A percentile compares a stretch with the other conserved stretches of the same genome.
Conservation (phyloP, 768 basidiomycete genomes). For the Termitomyces sp. region DNA sequence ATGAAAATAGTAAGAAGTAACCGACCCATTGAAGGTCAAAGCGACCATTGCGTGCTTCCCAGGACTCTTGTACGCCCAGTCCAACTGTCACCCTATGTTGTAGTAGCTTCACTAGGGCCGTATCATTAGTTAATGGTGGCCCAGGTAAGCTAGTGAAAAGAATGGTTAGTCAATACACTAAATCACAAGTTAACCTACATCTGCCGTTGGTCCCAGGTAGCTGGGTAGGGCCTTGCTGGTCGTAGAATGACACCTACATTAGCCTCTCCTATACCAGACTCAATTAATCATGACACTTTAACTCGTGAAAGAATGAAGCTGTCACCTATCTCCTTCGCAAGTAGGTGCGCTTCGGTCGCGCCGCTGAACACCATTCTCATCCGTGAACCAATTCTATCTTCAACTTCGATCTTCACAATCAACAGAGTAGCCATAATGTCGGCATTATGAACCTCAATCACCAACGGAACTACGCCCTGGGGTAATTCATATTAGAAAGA, state of each 20-base stretch:
- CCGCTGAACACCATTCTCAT: constrained; percentile 62
- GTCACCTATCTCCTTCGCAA: constrained; percentile 63
- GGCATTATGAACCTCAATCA: constrained; percentile 62
- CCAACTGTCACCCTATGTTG: constrained; percentile 78
- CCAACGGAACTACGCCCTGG: constrained; percentile 60
- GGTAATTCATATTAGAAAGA: constrained; percentile 3
- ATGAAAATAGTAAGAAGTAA: constrained; percentile 8
- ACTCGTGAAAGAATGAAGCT: background rate
- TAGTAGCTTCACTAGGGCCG: constrained; percentile 57
- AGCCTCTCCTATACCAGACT: constrained; percentile 32
- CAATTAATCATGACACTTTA: background rate
- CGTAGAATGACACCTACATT: constrained; percentile 46
- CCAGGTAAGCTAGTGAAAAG: constrained; percentile 52
- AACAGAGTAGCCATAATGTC: constrained; percentile 72
- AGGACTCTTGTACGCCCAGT: constrained; percentile 60
- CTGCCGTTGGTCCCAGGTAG: constrained; percentile 65
- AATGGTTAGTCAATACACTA: constrained; percentile 5
- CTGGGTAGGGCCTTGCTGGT: constrained; percentile 64
- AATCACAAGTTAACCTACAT: constrained; percentile 37
- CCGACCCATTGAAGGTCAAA: constrained; percentile 80
- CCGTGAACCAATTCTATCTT: constrained; percentile 47
- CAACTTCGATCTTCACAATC: constrained; percentile 63
- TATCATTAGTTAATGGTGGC: constrained; percentile 64
- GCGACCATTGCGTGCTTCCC: constrained; percentile 69
- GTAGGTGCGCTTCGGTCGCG: constrained; percentile 56